Evolutionary conservation across 116 monocot species (phyloP), one percentile per base, ranked within the genome.

Genomic region (Dioscorea cayenensis): DNA sequence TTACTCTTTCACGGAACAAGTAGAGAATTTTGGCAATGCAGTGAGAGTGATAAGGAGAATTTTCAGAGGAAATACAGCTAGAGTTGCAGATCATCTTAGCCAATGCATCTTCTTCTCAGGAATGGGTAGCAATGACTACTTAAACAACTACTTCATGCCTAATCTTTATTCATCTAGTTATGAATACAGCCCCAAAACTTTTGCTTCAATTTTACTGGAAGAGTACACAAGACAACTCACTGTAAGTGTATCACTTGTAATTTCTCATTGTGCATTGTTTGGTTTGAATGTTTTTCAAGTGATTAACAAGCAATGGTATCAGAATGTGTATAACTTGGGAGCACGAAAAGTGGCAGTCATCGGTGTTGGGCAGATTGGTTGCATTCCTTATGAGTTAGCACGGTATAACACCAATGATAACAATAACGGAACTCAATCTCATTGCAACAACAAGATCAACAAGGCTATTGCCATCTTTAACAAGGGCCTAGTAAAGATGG

Each of bases 111-210:
- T 80, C 78, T 87, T 35, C 35, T 68, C 72, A 14, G 88, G 90
- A 2, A 76, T 94, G 80, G 94, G 94, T 11, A 94, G 94, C 71
- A 94, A 94, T 64, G 94, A 90, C 82, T 94, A 90, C 72, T 76
- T 94, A 19, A 94, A 94, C 80, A 94, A 94, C 85, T 94, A 94
- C 77, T 90, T 94, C 84, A 90, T 94, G 90, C 88, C 94, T 2
- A 71, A 60, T 51, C 49, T 69, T 10, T 94, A 90, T 70, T 3
- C 79, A 11, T 72, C 84, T n/a, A 80, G 85, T 55, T 70, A 64
- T 23, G 64, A 78, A 2, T 94, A 82, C 73, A 78, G 55, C 72
- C 77, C 85, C 0, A 76, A 20, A 32, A 72, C 80, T 21, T 94
- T 82, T 65, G 79, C 90, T 23, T 22, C 85, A 0, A 18, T 82